A percentile compares a stretch with the other conserved stretches of the same genome.
Conservation (phyloP, 1,284 basidiomycete genomes). For the Meripilus lineatus region DNA sequence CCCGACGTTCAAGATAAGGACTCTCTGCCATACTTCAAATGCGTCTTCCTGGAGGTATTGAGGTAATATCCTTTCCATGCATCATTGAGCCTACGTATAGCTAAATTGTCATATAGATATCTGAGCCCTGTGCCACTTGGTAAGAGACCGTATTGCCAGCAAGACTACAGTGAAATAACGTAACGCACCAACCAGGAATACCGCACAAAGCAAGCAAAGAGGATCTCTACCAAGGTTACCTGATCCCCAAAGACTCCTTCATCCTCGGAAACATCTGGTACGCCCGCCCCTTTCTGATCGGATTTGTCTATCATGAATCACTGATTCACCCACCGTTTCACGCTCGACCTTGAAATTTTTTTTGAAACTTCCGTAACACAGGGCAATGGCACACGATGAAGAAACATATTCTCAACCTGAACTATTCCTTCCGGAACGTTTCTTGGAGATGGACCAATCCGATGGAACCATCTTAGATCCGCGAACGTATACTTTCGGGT, state of each 20-base stretch:
- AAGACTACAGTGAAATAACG: not conserved
- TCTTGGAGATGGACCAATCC: constrained; percentile 19
- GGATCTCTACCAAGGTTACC: constrained; percentile 46
- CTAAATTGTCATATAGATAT: constrained; percentile 18
- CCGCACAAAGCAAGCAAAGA: constrained; percentile 46
- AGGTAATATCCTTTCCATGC: constrained; percentile 27
- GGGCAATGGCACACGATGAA: constrained; percentile 28
- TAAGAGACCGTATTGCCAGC: constrained; percentile 6
- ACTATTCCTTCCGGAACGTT: constrained; percentile 28
- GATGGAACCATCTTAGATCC: constrained; percentile 20
- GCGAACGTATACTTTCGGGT: constrained; percentile 27
- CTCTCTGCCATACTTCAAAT: constrained; percentile 49
- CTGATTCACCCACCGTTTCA: too few species aligned
- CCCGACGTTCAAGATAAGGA: constrained; percentile 43
- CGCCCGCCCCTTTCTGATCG: not conserved
- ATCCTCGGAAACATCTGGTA: constrained; percentile 47
- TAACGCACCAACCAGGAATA: constrained; percentile 25
- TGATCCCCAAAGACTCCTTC: constrained; percentile 40
- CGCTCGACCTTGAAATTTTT: not conserved
- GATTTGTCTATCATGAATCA: too few species aligned
- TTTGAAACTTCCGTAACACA: constrained; percentile 9
- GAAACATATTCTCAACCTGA: constrained; percentile 22
- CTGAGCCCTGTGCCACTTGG: constrained; percentile 21
- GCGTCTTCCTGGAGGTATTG: constrained; percentile 43
- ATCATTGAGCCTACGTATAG: constrained; percentile 11